These are phyloP conservation scores for Sporothrix mexicana DNA, from an alignment of 2,329 filamentous ascomycete species.

Conservation along the genomic window DNA sequence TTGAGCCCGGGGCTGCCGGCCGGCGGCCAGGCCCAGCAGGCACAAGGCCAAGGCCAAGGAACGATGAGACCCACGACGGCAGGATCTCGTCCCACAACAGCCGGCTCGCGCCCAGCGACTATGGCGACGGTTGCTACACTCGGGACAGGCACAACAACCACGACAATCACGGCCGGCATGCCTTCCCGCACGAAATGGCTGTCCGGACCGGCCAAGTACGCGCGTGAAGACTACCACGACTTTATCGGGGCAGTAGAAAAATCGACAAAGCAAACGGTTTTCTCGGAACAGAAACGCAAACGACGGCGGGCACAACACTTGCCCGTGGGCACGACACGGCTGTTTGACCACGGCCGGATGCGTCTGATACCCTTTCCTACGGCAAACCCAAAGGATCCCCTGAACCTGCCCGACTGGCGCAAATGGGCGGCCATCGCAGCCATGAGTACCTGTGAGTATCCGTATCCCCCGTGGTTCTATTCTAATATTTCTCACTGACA, in stretches of 20 bases:
- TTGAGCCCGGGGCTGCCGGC: slow-evolving; percentile 15
- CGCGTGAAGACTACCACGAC: slow-evolving; percentile 33
- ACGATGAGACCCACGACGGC: neutral
- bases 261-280: slow-evolving; percentile 18
- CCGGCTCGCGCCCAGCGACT: neutral
- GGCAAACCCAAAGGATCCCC: slow-evolving; percentile 41
- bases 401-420: slow-evolving; percentile 44
- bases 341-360: slow-evolving; percentile 35
- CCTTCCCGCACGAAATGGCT: neutral
- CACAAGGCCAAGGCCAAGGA: neutral
- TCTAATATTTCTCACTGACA: neutral
- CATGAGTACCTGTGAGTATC: slow-evolving; percentile 43
- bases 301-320: slow-evolving; percentile 6
- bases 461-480: too few species aligned
- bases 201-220: slow-evolving; percentile 21
- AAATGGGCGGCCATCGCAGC: slow-evolving; percentile 44
- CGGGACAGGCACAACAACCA: neutral
- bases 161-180: neutral
- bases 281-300: neutral
- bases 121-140: neutral
- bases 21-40: neutral
- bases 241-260: slow-evolving; percentile 34
- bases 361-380: slow-evolving; percentile 34
- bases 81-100: neutral
- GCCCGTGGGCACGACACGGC: slow-evolving; percentile 35